Evolutionary conservation across 2,329 filamentous ascomycete species (phyloP).

Genomic region (Exserohilum turcica): DNA sequence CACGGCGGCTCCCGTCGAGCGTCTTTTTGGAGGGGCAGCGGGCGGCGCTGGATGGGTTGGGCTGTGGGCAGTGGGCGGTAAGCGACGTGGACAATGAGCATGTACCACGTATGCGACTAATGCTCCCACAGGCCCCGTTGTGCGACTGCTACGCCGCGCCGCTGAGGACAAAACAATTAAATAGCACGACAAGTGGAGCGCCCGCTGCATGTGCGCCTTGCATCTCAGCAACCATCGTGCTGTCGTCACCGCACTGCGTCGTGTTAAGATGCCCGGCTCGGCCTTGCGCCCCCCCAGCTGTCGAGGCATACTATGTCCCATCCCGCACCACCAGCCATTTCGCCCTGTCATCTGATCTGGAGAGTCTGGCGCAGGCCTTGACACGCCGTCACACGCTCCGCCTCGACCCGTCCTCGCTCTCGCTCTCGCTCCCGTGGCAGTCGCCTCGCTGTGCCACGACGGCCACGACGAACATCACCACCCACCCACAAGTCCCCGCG

Average conservation of each 20-base stretch:
- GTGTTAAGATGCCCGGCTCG: background rate
- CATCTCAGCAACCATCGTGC: constrained; percentile 8
- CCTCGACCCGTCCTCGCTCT: too few relatives aligned
- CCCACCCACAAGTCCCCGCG: constrained; percentile 16
- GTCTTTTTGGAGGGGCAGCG: too few relatives aligned
- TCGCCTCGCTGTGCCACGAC: too few relatives aligned
- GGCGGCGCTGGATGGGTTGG: constrained; percentile 21
- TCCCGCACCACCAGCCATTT: constrained; percentile 28
- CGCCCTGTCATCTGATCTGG: constrained; percentile 42
- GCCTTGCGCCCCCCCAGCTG: constrained; percentile 17
- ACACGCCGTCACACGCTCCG: constrained; percentile 6
- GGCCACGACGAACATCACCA: background rate
- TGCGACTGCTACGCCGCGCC: background rate
- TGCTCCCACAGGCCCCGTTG: constrained; percentile 3
- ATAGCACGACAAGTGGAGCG: constrained; percentile 14
- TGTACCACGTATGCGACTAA: constrained; percentile 26
- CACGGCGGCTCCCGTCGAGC: constrained; percentile 23
- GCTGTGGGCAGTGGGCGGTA: constrained; percentile 24
- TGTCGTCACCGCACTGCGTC: constrained; percentile 4
- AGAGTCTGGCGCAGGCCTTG: constrained; percentile 41
- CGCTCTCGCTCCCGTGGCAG: too few relatives aligned
- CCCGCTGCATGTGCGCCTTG: constrained; percentile 11
- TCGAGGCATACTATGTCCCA: constrained; percentile 41
- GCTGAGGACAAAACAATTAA: constrained; percentile 15
- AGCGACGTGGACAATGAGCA: constrained; percentile 20